Percentiles rank a stretch among this genome's conserved stretches.
These are phyloP conservation scores for Stachybotrys echinatus DNA, from an alignment of 2,329 filamentous ascomycete species.

Conservation along the genomic window DNA sequence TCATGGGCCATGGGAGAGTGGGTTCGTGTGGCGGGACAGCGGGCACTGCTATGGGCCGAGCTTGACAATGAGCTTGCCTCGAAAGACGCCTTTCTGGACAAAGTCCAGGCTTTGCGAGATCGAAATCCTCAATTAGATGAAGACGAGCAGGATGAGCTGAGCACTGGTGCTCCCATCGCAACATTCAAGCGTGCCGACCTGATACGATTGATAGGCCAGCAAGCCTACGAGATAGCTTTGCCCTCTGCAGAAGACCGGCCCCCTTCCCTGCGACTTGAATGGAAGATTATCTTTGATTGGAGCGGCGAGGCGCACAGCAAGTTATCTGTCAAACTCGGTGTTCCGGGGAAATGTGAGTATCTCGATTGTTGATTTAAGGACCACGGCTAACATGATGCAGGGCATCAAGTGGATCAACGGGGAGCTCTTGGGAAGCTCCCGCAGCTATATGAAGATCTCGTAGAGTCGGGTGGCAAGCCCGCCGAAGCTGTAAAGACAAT, in stretches of 20 bases:
- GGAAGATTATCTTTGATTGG: constrained; percentile 66
- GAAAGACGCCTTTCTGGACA: constrained; percentile 19
- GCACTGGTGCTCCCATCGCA: neutral
- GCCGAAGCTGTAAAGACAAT: constrained; percentile 53
- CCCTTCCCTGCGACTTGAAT: constrained; percentile 47
- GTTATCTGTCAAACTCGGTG: constrained; percentile 47
- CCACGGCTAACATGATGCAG: constrained; percentile 28
- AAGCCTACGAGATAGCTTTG: constrained; percentile 39
- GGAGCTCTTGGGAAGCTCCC: constrained; percentile 54
- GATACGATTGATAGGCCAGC: constrained; percentile 47
- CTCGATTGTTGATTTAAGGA: neutral
- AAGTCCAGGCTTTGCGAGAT: constrained; percentile 15
- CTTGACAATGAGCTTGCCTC: constrained; percentile 42
- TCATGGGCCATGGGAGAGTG: constrained; percentile 67
- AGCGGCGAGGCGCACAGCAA: constrained; percentile 63
- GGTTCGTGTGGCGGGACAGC: constrained; percentile 53
- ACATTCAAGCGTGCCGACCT: constrained; percentile 34
- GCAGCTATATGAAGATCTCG: constrained; percentile 53
- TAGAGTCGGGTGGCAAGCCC: constrained; percentile 49
- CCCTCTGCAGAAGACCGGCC: constrained; percentile 23
- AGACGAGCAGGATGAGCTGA: constrained; percentile 12
- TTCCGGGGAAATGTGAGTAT: constrained; percentile 60
- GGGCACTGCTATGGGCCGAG: constrained; percentile 58
- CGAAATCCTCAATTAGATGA: constrained; percentile 14
- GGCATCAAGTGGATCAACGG: constrained; percentile 54